A percentile compares a stretch with the other conserved stretches of the same genome.
phyloP scores from a whole-genome alignment of 2,329 filamentous ascomycete genomes.

The Pseudocercospora fijiensis region DNA sequence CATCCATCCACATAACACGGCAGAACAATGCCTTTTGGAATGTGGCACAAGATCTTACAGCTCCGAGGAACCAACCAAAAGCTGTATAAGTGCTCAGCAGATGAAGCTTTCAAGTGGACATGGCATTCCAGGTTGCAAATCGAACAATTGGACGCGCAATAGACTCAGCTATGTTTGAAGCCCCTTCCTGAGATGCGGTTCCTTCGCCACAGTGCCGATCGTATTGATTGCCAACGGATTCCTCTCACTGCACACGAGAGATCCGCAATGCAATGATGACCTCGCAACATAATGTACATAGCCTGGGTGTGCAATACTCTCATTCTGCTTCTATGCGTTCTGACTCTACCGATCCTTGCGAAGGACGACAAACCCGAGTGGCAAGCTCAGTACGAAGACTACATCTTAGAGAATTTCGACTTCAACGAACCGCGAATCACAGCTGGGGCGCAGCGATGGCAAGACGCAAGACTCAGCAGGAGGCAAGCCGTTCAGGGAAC shows the following conservation, averaged over 20 bases:
- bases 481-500: slow-evolving; percentile 6
- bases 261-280: neutral
- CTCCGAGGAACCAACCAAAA: too few relatives aligned
- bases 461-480: slow-evolving; percentile 1
- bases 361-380: neutral
- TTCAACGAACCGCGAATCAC: neutral
- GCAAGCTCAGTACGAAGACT: neutral
- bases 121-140: too few relatives aligned
- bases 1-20: too few relatives aligned
- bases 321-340: neutral
- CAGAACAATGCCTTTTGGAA: too few relatives aligned
- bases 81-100: too few relatives aligned
- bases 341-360: neutral
- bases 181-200: too few relatives aligned
- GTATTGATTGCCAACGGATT: too few relatives aligned
- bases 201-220: too few relatives aligned
- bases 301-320: neutral
- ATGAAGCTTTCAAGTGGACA: too few relatives aligned
- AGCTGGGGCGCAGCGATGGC: neutral
- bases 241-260: neutral
- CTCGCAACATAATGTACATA: neutral
- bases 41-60: too few relatives aligned
- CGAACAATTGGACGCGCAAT: too few relatives aligned
- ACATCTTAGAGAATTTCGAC: neutral
- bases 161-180: too few relatives aligned